Conservation (phyloP, 1,284 basidiomycete species). For the Ceratobasidium sp. region DNA sequence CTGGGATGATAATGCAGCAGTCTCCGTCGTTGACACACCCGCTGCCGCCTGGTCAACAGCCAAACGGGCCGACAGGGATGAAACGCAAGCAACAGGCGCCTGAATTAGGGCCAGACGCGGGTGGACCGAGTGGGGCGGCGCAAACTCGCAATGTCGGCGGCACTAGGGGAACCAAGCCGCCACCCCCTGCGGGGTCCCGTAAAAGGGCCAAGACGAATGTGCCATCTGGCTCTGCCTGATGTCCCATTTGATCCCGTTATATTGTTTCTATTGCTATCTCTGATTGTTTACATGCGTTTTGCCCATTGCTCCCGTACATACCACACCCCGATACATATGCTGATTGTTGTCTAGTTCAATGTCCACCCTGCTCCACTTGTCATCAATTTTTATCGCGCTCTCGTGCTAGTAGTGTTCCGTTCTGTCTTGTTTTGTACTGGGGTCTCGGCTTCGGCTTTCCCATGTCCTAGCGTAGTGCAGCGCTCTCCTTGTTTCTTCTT, state of each 20-base stretch:
- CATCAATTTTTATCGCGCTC: slow-evolving; percentile 41
- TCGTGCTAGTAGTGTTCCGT: slow-evolving; percentile 34
- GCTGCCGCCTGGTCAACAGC: slow-evolving; percentile 21
- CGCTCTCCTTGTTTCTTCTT: slow-evolving; percentile 10
- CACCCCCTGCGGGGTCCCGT: slow-evolving; percentile 9
- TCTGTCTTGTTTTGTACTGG: slow-evolving; percentile 30
- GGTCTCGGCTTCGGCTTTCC: slow-evolving; percentile 35
- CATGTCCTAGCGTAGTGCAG: slow-evolving; percentile 40
- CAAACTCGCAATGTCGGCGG: background rate
- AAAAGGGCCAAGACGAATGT: slow-evolving; percentile 41
- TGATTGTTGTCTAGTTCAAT: slow-evolving; percentile 29
- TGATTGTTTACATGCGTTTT: slow-evolving; percentile 20
- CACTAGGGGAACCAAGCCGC: background rate
- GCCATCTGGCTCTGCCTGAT: slow-evolving; percentile 1
- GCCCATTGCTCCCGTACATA: slow-evolving; percentile 11
- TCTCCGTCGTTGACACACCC: slow-evolving; percentile 23
- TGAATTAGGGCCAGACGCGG: slow-evolving; percentile 11
- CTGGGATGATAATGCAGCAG: slow-evolving; percentile 26
- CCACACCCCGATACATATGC: slow-evolving; percentile 32
- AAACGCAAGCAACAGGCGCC: slow-evolving; percentile 30
- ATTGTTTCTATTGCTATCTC: slow-evolving; percentile 20
- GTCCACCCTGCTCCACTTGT: slow-evolving; percentile 12
- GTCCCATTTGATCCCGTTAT: background rate
- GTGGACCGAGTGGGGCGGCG: slow-evolving; percentile 14
- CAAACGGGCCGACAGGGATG: slow-evolving; percentile 2